Evolutionary conservation across 2,329 filamentous ascomycete species (phyloP), one percentile per base, ranked within the genome.

Genomic region (Neurospora crassa): DNA sequence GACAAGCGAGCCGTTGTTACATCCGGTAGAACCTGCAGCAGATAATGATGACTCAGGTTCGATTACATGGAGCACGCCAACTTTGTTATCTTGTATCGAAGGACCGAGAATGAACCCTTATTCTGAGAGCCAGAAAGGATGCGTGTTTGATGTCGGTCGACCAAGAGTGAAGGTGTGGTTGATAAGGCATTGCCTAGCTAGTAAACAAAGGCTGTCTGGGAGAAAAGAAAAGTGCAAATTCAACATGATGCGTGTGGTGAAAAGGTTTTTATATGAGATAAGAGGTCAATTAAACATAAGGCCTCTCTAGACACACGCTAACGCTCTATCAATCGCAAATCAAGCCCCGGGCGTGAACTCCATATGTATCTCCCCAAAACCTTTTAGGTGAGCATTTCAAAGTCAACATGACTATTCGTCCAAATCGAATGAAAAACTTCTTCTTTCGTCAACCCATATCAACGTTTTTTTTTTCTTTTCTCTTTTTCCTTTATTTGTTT

Each of bases 271-370:
- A 59, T 24, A 37, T 4, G 29, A 63, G 53, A 63, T 4, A 37
- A 63, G 29, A 63, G 53, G 53, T 63, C 53, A 34, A 63, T 63
- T 37, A n/a, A 11, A n/a, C 16, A 63, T 14, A n/a, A 18, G 29
- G 53, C 24, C 29, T 63, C 29, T 37, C 24, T 34, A 63, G 53
- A 63, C 24, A 34, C 16, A 37, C 29, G 53, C 53, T 37, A 37
- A 63, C 29, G 53, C 53, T 69, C 40, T 69, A 69, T 47, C 40
- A 12, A 47, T 69, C n/a, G 20, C 45, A 45, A 68, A 11, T 37
- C 67, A 47, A 67, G 24, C 34, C 24, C 47, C 69, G 69, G n/a
- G 34, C 18, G n/a, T 53, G 24, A 70, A 70, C 40, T 70, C 67
- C 70, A n/a, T 16, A 29, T 63, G 16, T n/a, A 63, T 63, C 16